Evolutionary conservation across 805 yeast genomes (phyloP).

Genomic region (Candida fluviatilis): DNA sequence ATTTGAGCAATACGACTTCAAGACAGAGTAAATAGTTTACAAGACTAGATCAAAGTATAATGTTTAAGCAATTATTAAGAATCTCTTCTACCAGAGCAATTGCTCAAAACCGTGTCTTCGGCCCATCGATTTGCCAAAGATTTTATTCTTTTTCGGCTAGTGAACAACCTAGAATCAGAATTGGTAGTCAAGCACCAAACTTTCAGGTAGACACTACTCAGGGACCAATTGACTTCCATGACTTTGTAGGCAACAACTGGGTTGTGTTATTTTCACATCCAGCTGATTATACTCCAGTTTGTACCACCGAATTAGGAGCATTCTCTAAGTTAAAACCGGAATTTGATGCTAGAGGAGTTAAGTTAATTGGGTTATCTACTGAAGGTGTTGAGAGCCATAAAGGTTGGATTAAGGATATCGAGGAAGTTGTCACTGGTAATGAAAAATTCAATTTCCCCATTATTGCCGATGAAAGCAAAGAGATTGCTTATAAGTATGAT

Average conservation of each 20-base stretch:
- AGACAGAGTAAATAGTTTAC: not conserved
- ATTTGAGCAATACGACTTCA: not conserved
- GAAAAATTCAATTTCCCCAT: constrained; percentile 58
- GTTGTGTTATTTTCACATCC: constrained; percentile 70
- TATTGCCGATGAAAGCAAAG: constrained; percentile 60
- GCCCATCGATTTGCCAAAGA: constrained; percentile 12
- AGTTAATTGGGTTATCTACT: constrained; percentile 65
- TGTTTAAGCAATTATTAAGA: constrained; percentile 1
- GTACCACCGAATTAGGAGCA: constrained; percentile 77
- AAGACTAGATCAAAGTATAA: not conserved
- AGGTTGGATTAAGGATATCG: constrained; percentile 69
- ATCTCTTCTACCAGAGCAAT: constrained; percentile 3
- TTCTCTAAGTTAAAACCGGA: constrained; percentile 69
- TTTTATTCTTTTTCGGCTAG: constrained; percentile 29
- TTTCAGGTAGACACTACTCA: constrained; percentile 59
- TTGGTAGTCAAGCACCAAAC: constrained; percentile 68
- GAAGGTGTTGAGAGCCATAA: constrained; percentile 59
- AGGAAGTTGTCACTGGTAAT: constrained; percentile 55
- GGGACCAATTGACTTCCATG: constrained; percentile 62
- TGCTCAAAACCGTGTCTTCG: constrained; percentile 1
- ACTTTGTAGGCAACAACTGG: constrained; percentile 61
- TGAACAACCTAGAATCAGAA: constrained; percentile 42
- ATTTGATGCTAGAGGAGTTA: constrained; percentile 59
- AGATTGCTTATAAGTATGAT: constrained; percentile 59
- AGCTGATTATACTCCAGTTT: constrained; percentile 75